Conservation (phyloP, 2,329 filamentous ascomycete species). For the Aspergillus calidoustus region DNA sequence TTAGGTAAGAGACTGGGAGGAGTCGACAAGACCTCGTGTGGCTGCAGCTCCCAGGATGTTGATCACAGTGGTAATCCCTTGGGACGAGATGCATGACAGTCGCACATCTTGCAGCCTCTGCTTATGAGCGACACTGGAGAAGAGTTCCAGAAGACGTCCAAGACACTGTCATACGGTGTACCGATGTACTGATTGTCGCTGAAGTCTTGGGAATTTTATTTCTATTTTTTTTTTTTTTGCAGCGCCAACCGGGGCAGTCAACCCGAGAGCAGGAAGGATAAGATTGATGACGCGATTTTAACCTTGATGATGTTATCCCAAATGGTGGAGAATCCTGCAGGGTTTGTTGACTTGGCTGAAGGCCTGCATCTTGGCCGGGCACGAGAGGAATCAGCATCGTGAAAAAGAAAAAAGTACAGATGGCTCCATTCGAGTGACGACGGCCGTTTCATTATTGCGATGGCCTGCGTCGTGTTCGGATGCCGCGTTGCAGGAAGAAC, state of each 20-base stretch:
- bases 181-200: not conserved
- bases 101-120: not conserved
- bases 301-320: constrained; percentile 35
- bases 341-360: not conserved
- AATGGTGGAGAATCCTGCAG: constrained; percentile 19
- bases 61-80: not conserved
- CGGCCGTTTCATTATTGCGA: not conserved
- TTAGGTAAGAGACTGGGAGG: not conserved
- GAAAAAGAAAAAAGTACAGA: not conserved
- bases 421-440: not conserved
- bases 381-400: not conserved
- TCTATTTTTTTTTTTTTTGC: not conserved
- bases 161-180: too few relatives aligned
- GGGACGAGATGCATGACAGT: not conserved
- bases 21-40: not conserved
- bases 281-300: constrained; percentile 43
- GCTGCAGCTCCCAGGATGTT: not conserved
- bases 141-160: not conserved
- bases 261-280: constrained; percentile 17
- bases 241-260: not conserved
- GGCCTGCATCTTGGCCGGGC: not conserved
- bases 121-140: not conserved
- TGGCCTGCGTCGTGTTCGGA: not conserved
- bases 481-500: not conserved
- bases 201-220: not conserved